Percentiles rank a stretch among this genome's conserved stretches.
Conservation (phyloP, 1,139 yeast species). For the Saccharomycopsis crataegensis region DNA sequence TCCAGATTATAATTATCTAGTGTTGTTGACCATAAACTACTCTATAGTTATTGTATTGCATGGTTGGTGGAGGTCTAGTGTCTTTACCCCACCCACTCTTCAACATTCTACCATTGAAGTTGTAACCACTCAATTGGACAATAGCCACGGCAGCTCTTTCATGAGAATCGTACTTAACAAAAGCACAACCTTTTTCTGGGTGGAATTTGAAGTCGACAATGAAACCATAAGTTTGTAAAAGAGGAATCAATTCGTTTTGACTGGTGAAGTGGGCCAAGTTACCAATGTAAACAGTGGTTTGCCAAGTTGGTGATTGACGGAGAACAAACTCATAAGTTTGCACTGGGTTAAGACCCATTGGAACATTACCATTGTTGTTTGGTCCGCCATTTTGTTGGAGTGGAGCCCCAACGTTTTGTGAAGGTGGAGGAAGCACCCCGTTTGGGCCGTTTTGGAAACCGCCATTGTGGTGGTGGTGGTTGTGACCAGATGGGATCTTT, state of each 20-base stretch:
- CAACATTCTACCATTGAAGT: constrained; percentile 69
- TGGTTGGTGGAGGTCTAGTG: constrained; percentile 33
- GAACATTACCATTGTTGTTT: constrained; percentile 10
- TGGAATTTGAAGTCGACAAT: constrained; percentile 76
- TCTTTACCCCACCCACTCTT: constrained; percentile 88
- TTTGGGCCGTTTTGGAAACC: background rate
- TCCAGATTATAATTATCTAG: background rate
- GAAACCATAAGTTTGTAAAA: constrained; percentile 72
- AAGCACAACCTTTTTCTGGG: constrained; percentile 78
- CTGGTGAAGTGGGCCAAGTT: constrained; percentile 73
- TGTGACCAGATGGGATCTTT: constrained; percentile 19
- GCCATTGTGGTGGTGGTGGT: constrained; percentile 13
- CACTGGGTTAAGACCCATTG: constrained; percentile 29
- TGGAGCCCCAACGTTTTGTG: background rate
- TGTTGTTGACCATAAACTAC: constrained; percentile 18
- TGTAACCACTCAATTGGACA: constrained; percentile 69
- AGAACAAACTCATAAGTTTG: constrained; percentile 63
- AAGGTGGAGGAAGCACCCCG: background rate
- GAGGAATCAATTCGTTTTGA: constrained; percentile 67
- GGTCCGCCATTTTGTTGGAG: constrained; percentile 4
- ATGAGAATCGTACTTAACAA: constrained; percentile 79
- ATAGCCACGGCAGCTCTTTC: constrained; percentile 87
- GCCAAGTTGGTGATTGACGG: constrained; percentile 75
- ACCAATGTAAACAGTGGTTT: constrained; percentile 85
- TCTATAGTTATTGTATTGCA: constrained; percentile 28